A percentile compares a stretch with the other conserved stretches of the same genome.
Evolutionary conservation across 345 rosid species (phyloP).

Genomic region (Turnera subulata): DNA sequence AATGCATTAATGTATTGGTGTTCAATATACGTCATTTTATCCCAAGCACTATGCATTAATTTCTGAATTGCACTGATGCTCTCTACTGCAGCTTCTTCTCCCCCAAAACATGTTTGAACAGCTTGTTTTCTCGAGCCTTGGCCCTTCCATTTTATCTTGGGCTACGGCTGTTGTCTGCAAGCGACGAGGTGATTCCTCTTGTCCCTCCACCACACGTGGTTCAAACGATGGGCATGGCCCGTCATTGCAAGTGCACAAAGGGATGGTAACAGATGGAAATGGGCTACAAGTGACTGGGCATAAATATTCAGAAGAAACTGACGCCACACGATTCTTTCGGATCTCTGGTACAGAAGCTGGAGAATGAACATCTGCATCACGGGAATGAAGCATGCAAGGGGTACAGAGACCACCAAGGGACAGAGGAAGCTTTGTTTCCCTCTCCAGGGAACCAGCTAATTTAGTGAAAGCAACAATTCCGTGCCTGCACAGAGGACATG

Average conservation of each 20-base stretch:
- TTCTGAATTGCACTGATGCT: slow-evolving; percentile 95
- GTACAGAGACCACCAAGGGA: slow-evolving; percentile 77
- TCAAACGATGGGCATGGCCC: slow-evolving; percentile 81
- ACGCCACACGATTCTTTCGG: slow-evolving; percentile 59
- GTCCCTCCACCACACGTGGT: slow-evolving; percentile 49
- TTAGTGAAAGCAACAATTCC: slow-evolving; percentile 70
- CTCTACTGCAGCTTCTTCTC: slow-evolving; percentile 97
- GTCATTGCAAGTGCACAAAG: slow-evolving; percentile 82
- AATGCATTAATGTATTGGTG: not conserved
- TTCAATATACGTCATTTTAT: not conserved
- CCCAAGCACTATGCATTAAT: slow-evolving; percentile 57
- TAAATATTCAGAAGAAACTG: slow-evolving; percentile 77
- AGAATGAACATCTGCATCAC: slow-evolving; percentile 50
- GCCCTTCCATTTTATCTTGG: slow-evolving; percentile 70
- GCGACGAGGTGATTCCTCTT: slow-evolving; percentile 41
- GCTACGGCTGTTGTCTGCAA: slow-evolving; percentile 40
- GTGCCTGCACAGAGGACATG: slow-evolving; percentile 95
- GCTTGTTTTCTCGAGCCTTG: slow-evolving; percentile 71
- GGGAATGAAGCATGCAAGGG: slow-evolving; percentile 83
- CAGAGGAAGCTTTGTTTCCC: slow-evolving; percentile 56
- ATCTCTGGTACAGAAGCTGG: slow-evolving; percentile 55
- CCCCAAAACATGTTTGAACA: slow-evolving; percentile 99
- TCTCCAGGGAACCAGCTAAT: slow-evolving; percentile 59
- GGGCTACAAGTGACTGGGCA: slow-evolving; percentile 96
- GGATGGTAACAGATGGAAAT: slow-evolving; percentile 82